phyloP scores from a whole-genome alignment of 2,329 filamentous ascomycete species.

The Fusarium sp. region DNA sequence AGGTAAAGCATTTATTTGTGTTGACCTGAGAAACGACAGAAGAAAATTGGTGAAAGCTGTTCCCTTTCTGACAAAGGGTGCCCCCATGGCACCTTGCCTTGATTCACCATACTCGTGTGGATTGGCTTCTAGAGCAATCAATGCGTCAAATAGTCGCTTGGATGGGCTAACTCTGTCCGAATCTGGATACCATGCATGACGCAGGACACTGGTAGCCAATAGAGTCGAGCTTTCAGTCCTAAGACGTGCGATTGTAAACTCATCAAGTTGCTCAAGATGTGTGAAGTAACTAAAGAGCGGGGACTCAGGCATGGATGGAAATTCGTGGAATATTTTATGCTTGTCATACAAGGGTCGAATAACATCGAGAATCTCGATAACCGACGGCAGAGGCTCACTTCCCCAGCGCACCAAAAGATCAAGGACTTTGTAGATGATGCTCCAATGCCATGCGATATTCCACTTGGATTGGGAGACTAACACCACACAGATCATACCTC shows the following conservation, averaged over 20 bases:
- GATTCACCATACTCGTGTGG: background rate
- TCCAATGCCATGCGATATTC: fast-evolving
- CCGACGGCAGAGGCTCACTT: background rate
- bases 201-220: background rate
- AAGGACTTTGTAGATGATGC: fast-evolving
- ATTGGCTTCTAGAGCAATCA: background rate
- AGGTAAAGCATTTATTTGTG: no score
- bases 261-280: background rate
- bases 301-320: background rate
- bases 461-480: fast-evolving
- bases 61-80: background rate
- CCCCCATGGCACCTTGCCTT: fast-evolving
- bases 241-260: background rate
- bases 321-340: fast-evolving
- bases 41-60: background rate
- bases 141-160: background rate
- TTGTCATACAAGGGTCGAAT: background rate
- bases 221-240: background rate
- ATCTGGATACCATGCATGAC: background rate
- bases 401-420: fast-evolving
- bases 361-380: background rate
- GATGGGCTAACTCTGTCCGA: background rate
- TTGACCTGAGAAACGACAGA: no score
- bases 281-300: background rate
- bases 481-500: background rate